Evolutionary conservation across 2,329 filamentous ascomycete species (phyloP).

Genomic region (Exophiala oligosperma): DNA sequence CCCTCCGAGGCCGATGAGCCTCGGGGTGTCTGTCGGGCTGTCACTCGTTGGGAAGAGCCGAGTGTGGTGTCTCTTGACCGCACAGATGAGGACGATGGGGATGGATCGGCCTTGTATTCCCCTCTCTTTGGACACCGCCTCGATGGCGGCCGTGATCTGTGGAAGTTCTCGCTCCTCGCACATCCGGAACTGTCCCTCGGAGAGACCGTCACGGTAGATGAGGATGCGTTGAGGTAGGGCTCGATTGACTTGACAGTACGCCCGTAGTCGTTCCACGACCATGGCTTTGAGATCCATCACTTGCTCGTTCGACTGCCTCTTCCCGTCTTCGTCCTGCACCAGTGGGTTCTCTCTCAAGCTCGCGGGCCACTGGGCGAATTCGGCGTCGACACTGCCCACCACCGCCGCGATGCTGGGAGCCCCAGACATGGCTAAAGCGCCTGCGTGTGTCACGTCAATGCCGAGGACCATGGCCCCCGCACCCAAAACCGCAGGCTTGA

Average conservation of each 20-base stretch:
- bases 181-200: constrained; percentile 74
- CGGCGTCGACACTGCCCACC: constrained; percentile 70
- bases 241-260: constrained; percentile 57
- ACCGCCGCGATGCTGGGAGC: constrained; percentile 77
- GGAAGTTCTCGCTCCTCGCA: constrained; percentile 68
- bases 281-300: constrained; percentile 62
- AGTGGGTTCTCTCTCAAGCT: constrained; percentile 55
- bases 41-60: constrained; percentile 73
- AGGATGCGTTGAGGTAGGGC: constrained; percentile 70
- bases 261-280: constrained; percentile 62
- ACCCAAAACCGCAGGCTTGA: constrained; percentile 58
- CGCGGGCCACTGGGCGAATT: constrained; percentile 76
- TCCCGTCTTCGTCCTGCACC: neutral
- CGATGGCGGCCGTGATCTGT: constrained; percentile 55
- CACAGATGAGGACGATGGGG: constrained; percentile 69
- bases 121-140: neutral
- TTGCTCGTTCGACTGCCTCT: constrained; percentile 68
- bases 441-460: constrained; percentile 87
- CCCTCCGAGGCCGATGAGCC: neutral
- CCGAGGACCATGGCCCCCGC: constrained; percentile 82
- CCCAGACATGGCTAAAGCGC: constrained; percentile 56
- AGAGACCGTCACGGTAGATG: constrained; percentile 86
- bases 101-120: neutral
- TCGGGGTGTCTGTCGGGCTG: constrained; percentile 37
- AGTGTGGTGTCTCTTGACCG: constrained; percentile 86